These are phyloP conservation scores for Cucurbita argyrosperma DNA, from an alignment of 306 rosid genomes.

Conservation along the genomic window DNA sequence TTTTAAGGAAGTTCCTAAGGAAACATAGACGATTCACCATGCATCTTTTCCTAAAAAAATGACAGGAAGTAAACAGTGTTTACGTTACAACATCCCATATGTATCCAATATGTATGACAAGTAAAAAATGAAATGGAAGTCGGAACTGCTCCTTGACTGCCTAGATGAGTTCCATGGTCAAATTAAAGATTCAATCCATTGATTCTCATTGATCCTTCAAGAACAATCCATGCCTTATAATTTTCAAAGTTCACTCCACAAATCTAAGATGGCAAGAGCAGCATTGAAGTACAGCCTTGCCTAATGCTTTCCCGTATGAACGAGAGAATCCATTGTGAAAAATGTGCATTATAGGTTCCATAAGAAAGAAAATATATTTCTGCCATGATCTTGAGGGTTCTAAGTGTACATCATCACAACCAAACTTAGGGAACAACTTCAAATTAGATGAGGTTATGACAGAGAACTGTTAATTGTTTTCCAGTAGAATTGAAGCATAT, in stretches of 20 bases:
- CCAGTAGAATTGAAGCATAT: slow-evolving; percentile 99
- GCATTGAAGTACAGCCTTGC: not conserved
- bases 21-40: not conserved
- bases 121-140: not conserved
- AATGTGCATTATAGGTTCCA: not conserved
- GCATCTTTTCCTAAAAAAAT: not conserved
- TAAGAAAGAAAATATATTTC: not conserved
- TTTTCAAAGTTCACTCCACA: not conserved
- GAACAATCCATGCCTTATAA: not conserved
- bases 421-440: not conserved
- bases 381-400: not conserved
- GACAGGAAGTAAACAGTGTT: not conserved
- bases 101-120: not conserved
- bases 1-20: not conserved
- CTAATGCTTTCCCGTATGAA: not conserved
- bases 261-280: not conserved
- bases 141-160: not conserved
- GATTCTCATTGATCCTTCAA: not conserved
- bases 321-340: not conserved
- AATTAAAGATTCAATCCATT: not conserved
- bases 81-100: not conserved
- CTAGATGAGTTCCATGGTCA: not conserved
- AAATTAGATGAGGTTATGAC: not conserved
- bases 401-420: not conserved
- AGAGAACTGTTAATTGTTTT: not conserved